A percentile compares a stretch with the other conserved stretches of the same genome.
These are phyloP conservation scores for Suillus spraguei DNA, from an alignment of 768 basidiomycete species.

Conservation along the genomic window DNA sequence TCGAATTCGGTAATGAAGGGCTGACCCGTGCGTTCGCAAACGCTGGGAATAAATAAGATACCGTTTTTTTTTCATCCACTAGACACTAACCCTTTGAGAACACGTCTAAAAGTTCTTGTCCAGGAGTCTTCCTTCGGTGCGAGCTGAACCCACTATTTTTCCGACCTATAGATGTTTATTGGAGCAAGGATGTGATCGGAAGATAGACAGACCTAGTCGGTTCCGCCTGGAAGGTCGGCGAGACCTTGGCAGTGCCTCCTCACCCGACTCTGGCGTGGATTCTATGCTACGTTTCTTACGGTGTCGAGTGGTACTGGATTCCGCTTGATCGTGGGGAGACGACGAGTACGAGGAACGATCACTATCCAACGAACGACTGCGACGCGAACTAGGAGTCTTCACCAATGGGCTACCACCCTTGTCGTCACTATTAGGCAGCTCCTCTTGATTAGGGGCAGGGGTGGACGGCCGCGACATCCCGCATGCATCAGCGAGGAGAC, in stretches of 20 bases:
- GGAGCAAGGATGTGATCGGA: not conserved
- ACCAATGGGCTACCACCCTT: not conserved
- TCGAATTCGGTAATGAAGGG: not conserved
- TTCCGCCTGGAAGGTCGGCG: not conserved
- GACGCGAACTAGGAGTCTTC: conserved; percentile 15
- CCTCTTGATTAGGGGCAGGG: conserved; percentile 4
- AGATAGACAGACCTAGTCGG: conserved; percentile 13
- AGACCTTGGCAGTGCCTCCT: not conserved
- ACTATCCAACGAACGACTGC: conserved; percentile 10
- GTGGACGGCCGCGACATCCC: conserved; percentile 24
- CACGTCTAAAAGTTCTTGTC: conserved; percentile 17
- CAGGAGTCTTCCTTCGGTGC: not conserved
- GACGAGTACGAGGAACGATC: conserved; percentile 11
- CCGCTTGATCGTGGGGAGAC: conserved; percentile 17
- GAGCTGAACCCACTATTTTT: not conserved
- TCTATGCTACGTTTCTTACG: conserved; percentile 21
- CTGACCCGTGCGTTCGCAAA: conserved; percentile 22
- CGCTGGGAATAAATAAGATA: conserved; percentile 12
- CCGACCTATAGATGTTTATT: conserved; percentile 2
- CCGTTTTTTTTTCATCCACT: too few species aligned
- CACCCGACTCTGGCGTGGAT: conserved; percentile 10
- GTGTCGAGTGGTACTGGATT: conserved; percentile 17
- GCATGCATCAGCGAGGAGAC: conserved; percentile 27
- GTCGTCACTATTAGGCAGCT: not conserved
- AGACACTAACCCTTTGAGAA: conserved; percentile 25